Evolutionary conservation across 2,329 filamentous ascomycete genomes (phyloP).

Genomic region (Macrophomina phaseolina): DNA sequence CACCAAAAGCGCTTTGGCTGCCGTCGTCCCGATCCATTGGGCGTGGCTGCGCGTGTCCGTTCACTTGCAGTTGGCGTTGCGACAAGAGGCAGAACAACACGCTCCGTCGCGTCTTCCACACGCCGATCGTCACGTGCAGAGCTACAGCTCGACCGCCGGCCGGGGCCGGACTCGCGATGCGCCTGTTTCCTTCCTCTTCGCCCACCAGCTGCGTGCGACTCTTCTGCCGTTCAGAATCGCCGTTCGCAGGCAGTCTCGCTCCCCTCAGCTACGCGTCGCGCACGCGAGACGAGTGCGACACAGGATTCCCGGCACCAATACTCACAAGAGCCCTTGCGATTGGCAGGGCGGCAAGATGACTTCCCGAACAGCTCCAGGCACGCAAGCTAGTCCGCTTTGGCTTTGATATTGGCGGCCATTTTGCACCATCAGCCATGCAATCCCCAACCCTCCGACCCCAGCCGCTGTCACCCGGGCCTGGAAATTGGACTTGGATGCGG

Average conservation of each 20-base stretch:
- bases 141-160: background rate
- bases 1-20: conserved; percentile 15
- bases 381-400: conserved; percentile 7
- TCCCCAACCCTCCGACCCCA: conserved; percentile 1
- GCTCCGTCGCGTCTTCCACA: conserved; percentile 10
- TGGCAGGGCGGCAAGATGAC: conserved; percentile 11
- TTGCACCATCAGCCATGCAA: conserved; percentile 9
- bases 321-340: background rate
- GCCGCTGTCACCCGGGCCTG: conserved; percentile 2
- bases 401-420: background rate
- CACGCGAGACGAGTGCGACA: conserved; percentile 21
- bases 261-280: conserved; percentile 6
- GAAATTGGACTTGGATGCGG: background rate
- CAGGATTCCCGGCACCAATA: background rate
- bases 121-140: conserved; percentile 25
- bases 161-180: background rate
- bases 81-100: conserved; percentile 16
- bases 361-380: background rate
- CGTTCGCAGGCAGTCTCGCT: background rate
- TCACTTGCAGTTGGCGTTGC: conserved; percentile 23
- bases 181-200: background rate
- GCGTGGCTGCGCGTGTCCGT: conserved; percentile 25
- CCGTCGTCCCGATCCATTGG: conserved; percentile 21
- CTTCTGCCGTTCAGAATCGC: background rate
- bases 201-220: background rate